Evolutionary conservation across 768 basidiomycete species (phyloP).

Genomic region (Podaxis mareebaensis): DNA sequence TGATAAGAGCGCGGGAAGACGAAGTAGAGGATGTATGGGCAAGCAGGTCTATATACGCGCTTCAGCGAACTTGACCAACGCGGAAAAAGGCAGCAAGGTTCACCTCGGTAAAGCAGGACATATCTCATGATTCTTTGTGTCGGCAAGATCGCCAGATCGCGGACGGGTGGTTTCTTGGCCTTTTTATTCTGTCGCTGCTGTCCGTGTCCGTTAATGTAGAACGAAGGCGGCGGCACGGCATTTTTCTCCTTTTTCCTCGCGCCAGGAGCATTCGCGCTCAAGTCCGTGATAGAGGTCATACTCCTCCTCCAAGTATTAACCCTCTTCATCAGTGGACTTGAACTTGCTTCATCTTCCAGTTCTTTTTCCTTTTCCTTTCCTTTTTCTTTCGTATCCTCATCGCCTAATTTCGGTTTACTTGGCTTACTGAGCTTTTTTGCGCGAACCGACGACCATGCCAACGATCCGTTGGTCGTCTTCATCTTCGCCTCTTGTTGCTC

Average conservation of each 20-base stretch:
- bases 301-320: slow-evolving; percentile 27
- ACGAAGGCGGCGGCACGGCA: neutral
- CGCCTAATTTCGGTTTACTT: neutral
- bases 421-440: neutral
- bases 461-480: neutral
- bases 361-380: slow-evolving; percentile 7
- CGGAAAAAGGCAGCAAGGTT: slow-evolving; percentile 20
- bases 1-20: slow-evolving; percentile 54
- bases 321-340: slow-evolving; percentile 14
- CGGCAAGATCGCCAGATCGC: slow-evolving; percentile 67
- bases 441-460: neutral
- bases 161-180: slow-evolving; percentile 33
- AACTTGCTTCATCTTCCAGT: neutral
- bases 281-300: slow-evolving; percentile 21
- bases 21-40: slow-evolving; percentile 53
- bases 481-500: neutral
- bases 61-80: neutral
- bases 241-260: neutral
- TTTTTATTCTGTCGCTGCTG: slow-evolving; percentile 2
- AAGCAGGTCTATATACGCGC: slow-evolving; percentile 47
- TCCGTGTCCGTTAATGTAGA: neutral
- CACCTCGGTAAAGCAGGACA: slow-evolving; percentile 62
- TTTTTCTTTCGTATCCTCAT: neutral
- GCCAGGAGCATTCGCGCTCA: slow-evolving; percentile 15
- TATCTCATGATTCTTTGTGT: slow-evolving; percentile 70